Evolutionary conservation across 148 eudicot genomes (phyloP), one percentile per base, ranked within the genome.

Genomic region (Silene conica): DNA sequence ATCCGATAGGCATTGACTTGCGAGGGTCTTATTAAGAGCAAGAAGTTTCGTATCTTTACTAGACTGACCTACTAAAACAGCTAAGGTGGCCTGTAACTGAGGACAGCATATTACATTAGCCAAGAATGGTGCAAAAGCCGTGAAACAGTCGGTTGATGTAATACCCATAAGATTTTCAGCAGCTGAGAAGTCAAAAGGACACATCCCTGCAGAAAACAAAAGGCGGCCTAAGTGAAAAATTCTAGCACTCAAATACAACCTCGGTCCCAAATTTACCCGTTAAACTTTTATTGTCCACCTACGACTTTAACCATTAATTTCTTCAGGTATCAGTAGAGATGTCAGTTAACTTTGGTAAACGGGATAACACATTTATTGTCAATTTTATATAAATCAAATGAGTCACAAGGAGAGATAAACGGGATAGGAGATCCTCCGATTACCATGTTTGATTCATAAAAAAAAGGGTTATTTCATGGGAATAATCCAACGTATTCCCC

Each of bases 91-190:
- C 71, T 92, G 97, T 71, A 95, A 80, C 76, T 95, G 97, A 0
- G 98, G 98, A 79, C 98, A 95, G 73, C 98, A 95, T 68, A 95
- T 85, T 18, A 92, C 97, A 76, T 95, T 95, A 21, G 97, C 98
- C 9, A 95, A 81, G 73, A 75, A 79, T 57, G 89, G 88, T 0
- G 97, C 97, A 71, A 92, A 86, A 34, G 79, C 70, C 19, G 89
- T 81, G 63, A 85, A 80, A 79, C 98, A 95, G 80, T 95, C 97
- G 22, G 86, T 83, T 64, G 98, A 81, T 75, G 98, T 86, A 73
- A 81, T 78, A 57, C 79, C 83, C 92, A 95, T 86, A 80, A 92
- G 82, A 65, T 73, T 84, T 61, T 87, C 86, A 10, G 87, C 84
- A 46, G 87, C 87, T 3, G 81, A 76, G 82, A 92, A 95, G 82